Base-by-base conservation (phyloP, 305 asterid genomes). In the Rubia peregrina region DNA sequence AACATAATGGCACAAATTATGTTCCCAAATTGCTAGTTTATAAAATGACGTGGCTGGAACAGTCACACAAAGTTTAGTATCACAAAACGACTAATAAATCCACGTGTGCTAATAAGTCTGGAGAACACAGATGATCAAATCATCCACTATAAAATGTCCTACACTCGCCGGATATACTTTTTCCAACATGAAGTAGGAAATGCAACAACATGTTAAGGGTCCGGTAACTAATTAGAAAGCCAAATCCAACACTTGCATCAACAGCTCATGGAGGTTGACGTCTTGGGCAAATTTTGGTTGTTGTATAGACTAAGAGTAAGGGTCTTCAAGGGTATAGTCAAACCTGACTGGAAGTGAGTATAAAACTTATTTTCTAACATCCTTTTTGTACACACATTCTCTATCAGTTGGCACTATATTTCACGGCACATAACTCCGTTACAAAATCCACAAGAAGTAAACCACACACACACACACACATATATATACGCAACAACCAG, bases 71-170 rank as follows among this genome's bases (percentile, higher is more conserved):
- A 36, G 51, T 17, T 69, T 11, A 16, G 6, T 9, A 17, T 9
- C 71, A 67, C 36, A 68, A 40, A 68, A 67, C 24, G 43, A 66
- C 38, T 16, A 44, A 44, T 22, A 67, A 4, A n/a, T 67, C 60
- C 43, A 43, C 4, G 8, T 67, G 44, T 48, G 59, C 44, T 8
- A 48, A 19, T 10, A 24, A 38, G 36, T 53, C 21, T 40, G 59
- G 61, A 53, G 48, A 24, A 55, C 33, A 21, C 44, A 10, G 48
- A 30, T n/a, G 16, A 33, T 17, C 16, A 68, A 24, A 3, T 33
- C 71, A 68, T 36, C 24, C 62, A 33, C 48, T 7, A 68, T 33
- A 43, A 48, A 51, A 36, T 68, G 48, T 2, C 40, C 17, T 16
- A 30, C 5, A 6, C 33, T 68, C 26, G 42, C 16, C 6, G 11